These are phyloP conservation scores for Scedosporium apiospermum DNA, from an alignment of 2,329 filamentous ascomycete species.

Conservation along the genomic window DNA sequence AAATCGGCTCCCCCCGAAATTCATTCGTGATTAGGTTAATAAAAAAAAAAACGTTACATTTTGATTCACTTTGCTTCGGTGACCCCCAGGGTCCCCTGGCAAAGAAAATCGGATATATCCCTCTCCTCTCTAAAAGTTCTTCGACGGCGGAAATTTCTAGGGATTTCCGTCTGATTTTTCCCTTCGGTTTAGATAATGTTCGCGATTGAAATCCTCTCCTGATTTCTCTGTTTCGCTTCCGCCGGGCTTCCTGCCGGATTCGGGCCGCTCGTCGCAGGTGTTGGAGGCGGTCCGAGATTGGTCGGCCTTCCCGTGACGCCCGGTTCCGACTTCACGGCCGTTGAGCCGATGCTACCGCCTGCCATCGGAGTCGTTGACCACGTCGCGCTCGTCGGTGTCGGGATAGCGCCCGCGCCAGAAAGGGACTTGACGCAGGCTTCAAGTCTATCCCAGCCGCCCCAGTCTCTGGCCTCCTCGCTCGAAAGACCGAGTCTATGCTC, in stretches of 20 bases:
- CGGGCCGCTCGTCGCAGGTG: constrained; percentile 17
- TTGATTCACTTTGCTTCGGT: no score
- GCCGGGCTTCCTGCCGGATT: constrained; percentile 16
- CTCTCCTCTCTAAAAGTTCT: not conserved
- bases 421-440: constrained; percentile 35
- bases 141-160: no score
- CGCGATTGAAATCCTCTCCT: constrained; percentile 30
- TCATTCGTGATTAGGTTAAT: not conserved
- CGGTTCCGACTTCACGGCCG: constrained; percentile 6
- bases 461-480: constrained; percentile 52
- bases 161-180: not conserved
- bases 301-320: constrained; percentile 20
- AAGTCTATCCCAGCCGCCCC: constrained; percentile 73
- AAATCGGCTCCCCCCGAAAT: not conserved
- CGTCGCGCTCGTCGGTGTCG: constrained; percentile 21
- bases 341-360: not conserved
- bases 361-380: constrained; percentile 17
- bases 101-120: not conserved
- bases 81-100: not conserved
- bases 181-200: constrained; percentile 29
- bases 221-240: constrained; percentile 11
- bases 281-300: constrained; percentile 16
- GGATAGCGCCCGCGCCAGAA: constrained; percentile 15
- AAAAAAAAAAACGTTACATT: no score
- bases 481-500: constrained; percentile 36